These are phyloP conservation scores for Neurospora sp. DNA, from an alignment of 495 filamentous ascomycete species.

Conservation along the genomic window DNA sequence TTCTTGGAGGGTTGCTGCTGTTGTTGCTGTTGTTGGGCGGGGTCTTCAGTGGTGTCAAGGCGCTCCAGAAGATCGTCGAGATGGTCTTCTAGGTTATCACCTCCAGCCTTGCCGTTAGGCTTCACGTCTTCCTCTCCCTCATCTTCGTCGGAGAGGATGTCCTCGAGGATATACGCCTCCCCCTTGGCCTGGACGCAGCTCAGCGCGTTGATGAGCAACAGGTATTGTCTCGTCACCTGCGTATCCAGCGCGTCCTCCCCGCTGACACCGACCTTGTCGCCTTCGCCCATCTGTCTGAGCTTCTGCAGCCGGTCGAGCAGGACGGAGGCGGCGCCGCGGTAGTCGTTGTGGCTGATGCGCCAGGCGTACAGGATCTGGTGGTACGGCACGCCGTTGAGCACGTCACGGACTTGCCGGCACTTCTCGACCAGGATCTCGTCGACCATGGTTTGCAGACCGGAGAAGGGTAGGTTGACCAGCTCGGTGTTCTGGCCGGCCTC, in stretches of 20 bases:
- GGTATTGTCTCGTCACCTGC: conserved; percentile 56
- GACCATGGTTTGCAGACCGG: conserved; percentile 62
- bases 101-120: conserved; percentile 1
- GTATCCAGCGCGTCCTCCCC: conserved; percentile 44
- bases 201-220: conserved; percentile 81
- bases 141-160: conserved; percentile 22
- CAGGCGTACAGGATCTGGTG: conserved; percentile 83
- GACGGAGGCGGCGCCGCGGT: conserved; percentile 76
- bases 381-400: conserved; percentile 51
- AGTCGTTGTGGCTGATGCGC: conserved; percentile 73
- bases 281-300: conserved; percentile 36
- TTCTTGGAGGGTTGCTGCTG: conserved; percentile 5
- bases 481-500: conserved; percentile 54
- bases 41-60: conserved; percentile 6
- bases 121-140: conserved; percentile 26
- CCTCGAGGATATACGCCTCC: conserved; percentile 59
- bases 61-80: conserved; percentile 13
- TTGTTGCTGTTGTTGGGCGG: not conserved
- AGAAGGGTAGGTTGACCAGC: conserved; percentile 66
- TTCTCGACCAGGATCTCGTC: conserved; percentile 65
- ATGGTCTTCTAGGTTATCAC: conserved; percentile 17
- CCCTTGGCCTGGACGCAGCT: conserved; percentile 63
- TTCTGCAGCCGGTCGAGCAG: conserved; percentile 53
- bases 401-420: conserved; percentile 47
- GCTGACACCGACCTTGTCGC: conserved; percentile 36